These are phyloP conservation scores for Powellomyces hirtus DNA, from an alignment of 192 early-diverging fungal species.

Conservation along the genomic window DNA sequence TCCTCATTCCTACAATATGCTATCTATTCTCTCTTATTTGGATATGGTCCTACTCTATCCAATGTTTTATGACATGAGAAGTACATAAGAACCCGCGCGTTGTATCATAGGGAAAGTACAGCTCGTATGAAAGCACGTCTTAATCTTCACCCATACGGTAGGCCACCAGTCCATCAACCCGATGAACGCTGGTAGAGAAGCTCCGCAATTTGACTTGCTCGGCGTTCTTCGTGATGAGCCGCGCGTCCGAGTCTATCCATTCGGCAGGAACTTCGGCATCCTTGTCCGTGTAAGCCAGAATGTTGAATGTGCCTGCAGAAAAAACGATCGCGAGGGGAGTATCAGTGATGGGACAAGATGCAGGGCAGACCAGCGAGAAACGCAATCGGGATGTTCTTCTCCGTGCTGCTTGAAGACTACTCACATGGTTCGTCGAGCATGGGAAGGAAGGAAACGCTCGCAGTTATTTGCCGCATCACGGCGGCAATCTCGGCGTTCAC, in stretches of 20 bases:
- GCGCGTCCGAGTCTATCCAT: conserved; percentile 82
- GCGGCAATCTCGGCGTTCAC: conserved; percentile 79
- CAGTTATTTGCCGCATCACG: conserved; percentile 88
- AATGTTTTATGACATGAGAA: no score
- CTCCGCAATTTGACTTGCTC: conserved; percentile 82
- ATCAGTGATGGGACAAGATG: background rate
- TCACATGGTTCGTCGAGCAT: conserved; percentile 82
- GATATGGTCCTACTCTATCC: no score
- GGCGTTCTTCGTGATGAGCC: conserved; percentile 73
- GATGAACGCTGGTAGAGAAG: conserved; percentile 81
- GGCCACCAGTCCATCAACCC: conserved; percentile 81
- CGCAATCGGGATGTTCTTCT: no score
- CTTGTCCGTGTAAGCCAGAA: conserved; percentile 84
- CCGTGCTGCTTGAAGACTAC: no score
- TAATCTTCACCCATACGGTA: no score
- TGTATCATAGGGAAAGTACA: no score
- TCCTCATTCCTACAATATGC: no score
- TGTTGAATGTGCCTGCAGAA: conserved; percentile 77
- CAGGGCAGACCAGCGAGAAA: background rate
- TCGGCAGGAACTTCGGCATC: conserved; percentile 80
- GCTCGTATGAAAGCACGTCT: no score
- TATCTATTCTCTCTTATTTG: no score
- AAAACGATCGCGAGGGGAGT: background rate
- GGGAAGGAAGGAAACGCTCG: conserved; percentile 87
- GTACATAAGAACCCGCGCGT: no score